Percentiles rank a stretch among this genome's conserved stretches.
These are phyloP conservation scores for Colletotrichum spaethianum DNA, from an alignment of 2,329 filamentous ascomycete species.

Conservation along the genomic window DNA sequence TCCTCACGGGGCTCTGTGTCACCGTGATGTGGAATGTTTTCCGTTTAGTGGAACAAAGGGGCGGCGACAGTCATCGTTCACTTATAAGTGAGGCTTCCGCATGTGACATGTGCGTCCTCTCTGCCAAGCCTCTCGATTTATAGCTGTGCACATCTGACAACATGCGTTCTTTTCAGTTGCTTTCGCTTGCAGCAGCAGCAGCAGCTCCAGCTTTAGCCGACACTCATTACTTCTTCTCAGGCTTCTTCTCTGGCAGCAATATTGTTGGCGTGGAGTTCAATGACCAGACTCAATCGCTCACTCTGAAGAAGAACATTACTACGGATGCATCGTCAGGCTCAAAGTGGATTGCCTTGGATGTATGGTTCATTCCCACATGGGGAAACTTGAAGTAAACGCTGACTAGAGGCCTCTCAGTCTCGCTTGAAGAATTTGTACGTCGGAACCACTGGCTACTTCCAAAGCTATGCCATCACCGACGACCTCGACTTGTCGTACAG, in stretches of 20 bases:
- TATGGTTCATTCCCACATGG: not conserved
- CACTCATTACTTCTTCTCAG: constrained; percentile 32
- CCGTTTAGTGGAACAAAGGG: not conserved
- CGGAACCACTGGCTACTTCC: constrained; percentile 29
- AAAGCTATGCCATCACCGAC: constrained; percentile 32
- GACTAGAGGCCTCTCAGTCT: not conserved
- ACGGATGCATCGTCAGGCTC: constrained; percentile 40
- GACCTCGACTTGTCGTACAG: constrained; percentile 26
- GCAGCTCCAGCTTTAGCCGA: constrained; percentile 16
- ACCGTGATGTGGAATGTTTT: constrained; percentile 27
- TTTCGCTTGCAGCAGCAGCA: constrained; percentile 13
- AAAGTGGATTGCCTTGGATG: constrained; percentile 45
- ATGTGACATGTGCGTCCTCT: constrained; percentile 1
- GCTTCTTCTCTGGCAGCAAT: constrained; percentile 27
- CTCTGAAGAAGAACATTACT: constrained; percentile 44
- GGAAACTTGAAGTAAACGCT: not conserved
- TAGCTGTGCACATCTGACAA: not conserved
- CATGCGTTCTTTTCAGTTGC: constrained; percentile 18
- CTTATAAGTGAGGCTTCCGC: not conserved
- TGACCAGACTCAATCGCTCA: constrained; percentile 43
- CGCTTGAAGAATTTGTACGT: constrained; percentile 32
- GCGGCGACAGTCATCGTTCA: not conserved
- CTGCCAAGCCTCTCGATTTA: not conserved
- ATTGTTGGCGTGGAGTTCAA: constrained; percentile 44
- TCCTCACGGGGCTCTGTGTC: constrained; percentile 15